Base-by-base conservation (phyloP, 108 stramenopile genomes). In the Aureococcus anophagefferens region DNA sequence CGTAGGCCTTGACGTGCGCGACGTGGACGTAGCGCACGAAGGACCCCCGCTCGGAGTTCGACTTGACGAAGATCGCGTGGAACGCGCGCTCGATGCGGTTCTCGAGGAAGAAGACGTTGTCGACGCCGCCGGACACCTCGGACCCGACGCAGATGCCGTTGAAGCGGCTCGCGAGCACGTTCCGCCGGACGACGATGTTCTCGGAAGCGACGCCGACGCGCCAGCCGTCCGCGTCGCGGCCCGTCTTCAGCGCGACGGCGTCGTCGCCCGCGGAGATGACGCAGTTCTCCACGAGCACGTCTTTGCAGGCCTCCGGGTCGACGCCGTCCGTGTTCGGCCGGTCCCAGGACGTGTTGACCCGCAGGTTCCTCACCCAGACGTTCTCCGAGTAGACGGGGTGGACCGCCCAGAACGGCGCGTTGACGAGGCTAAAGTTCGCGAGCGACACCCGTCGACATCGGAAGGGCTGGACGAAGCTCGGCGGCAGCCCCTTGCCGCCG, bases 331-430 rank as follows among this genome's bases (percentile, higher is more conserved):
- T 37, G 45, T 83, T 83, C 62, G 68, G 68, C 33, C 79, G 46
- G 35, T n/a, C n/a, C n/a, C n/a, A n/a, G n/a, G n/a, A n/a, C n/a
- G n/a, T n/a, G n/a, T n/a, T n/a, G n/a, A n/a, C n/a, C n/a, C n/a
- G n/a, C n/a, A n/a, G n/a, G n/a, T n/a, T n/a, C n/a, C n/a, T n/a
- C n/a, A n/a, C n/a, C n/a, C n/a, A n/a, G 32, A 83, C 82, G 29
- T 72, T 36, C 9, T 31, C 44, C 29, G 72, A 83, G 31, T 70
- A 46, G 28, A 77, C 72, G 14, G 82, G 82, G 68, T 83, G 82
- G 25, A 83, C 35, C 17, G 73, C 71, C 82, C 82, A 83, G 74
- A 83, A 83, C 66, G 82, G 79, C 66, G 73, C 68, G 33, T 80
- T 71, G 35, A 33, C 30, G 33, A 83, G 44, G 35, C 32, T 71